Base-by-base conservation (phyloP, 345 rosid species). In the Noccaea caerulescens region DNA sequence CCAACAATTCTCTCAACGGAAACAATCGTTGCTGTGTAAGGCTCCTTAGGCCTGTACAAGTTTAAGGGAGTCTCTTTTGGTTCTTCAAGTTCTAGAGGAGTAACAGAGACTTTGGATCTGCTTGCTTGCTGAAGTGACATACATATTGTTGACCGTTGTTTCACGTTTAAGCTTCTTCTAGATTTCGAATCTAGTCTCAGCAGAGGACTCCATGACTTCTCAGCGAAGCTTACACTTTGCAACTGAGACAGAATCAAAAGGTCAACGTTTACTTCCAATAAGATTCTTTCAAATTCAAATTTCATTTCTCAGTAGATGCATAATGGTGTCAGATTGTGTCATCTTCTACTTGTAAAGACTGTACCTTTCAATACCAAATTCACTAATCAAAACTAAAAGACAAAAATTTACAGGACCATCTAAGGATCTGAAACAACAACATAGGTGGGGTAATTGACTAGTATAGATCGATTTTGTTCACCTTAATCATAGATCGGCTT, bases 1-100 rank as follows among this genome's bases (percentile, higher is more conserved):
- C 97, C 95, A 0, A 94, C 99, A 60, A 94, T 62, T 80, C 99
- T 86, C 81, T 94, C 97, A 55, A 94, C 95, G 37, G 99, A 94
- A 68, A 80, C 89, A 80, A 94, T 85, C 18, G 93, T 91, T 50
- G 96, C 97, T 2, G 93, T 89, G 76, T 94, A 91, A 14, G 97
- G 97, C 71, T 82, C 95, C 90, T 88, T 94, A 32, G 95, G 95
- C 81, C 84, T 89, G 84, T 81, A 82, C 68, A 71, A 13, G 73
- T 94, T 85, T 39, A 94, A 71, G 0, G 97, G 99, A 11, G 95
- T 88, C 64, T 86, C 95, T 68, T 84, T 84, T 32, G 84, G 85
- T 71, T 81, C 85, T 76, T 94, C 97, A 39, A 91, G 86, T 51
- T 82, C 82, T 49, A 85, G 46, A 13, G 99, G 99, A 53, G 89